Percentiles rank a stretch among this genome's conserved stretches.
Evolutionary conservation across 257 asterid genomes (phyloP).

Genomic region (Gynochthodes officinalis): DNA sequence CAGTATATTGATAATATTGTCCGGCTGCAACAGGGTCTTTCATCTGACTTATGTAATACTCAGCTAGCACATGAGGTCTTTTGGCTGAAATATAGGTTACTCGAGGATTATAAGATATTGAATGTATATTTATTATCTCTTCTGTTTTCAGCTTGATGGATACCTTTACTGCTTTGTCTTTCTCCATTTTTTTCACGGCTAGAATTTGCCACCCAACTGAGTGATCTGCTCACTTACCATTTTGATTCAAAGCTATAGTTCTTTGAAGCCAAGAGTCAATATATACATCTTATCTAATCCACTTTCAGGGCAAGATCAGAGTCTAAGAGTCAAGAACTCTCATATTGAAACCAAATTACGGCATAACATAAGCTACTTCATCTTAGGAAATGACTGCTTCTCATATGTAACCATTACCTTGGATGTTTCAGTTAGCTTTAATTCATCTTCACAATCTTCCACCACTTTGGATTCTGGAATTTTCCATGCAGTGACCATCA

Average conservation of each 20-base stretch:
- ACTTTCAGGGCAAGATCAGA: not conserved
- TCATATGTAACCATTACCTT: not conserved
- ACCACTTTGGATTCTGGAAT: not conserved
- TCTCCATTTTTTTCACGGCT: not conserved
- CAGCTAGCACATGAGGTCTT: not conserved
- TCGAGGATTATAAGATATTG: not conserved
- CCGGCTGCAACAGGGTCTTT: not conserved
- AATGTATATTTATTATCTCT: not conserved
- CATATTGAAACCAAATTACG: not conserved
- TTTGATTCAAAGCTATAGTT: not conserved
- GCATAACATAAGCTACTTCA: not conserved
- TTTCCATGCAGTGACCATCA: not conserved
- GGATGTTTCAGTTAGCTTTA: not conserved
- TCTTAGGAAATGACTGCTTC: not conserved
- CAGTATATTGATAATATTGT: not conserved
- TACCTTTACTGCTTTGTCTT: not conserved
- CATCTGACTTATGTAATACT: not conserved
- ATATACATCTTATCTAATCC: not conserved
- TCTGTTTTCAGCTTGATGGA: not conserved
- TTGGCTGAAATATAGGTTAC: not conserved
- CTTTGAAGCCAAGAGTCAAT: not conserved
- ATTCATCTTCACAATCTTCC: not conserved
- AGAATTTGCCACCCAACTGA: not conserved
- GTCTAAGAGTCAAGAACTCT: not conserved
- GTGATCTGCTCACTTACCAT: not conserved